Conservation (phyloP, 768 basidiomycete species). For the Cystobasidium onofrii region DNA sequence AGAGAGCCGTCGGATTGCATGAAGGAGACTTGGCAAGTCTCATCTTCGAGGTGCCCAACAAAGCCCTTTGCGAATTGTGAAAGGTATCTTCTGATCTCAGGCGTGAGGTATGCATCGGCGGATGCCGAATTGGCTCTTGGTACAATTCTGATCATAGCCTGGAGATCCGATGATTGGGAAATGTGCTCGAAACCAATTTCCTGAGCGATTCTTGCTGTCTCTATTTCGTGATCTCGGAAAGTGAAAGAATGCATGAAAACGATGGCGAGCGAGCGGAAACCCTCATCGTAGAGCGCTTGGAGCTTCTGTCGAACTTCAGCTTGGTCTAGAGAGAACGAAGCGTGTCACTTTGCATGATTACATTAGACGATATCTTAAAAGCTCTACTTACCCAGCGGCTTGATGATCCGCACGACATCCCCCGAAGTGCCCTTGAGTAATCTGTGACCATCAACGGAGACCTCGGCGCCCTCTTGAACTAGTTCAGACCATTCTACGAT, state of each 20-base stretch:
- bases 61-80: constrained; percentile 87
- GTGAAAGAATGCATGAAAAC: constrained; percentile 79
- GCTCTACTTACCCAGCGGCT: constrained; percentile 37
- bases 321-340: constrained; percentile 60
- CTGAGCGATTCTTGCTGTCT: constrained; percentile 64
- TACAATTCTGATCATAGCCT: constrained; percentile 92
- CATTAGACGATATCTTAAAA: too few relatives aligned
- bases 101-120: constrained; percentile 90
- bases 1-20: constrained; percentile 92
- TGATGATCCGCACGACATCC: constrained; percentile 76
- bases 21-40: constrained; percentile 63
- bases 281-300: constrained; percentile 53
- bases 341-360: too few relatives aligned
- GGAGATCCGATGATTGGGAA: constrained; percentile 72
- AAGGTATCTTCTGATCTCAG: constrained; percentile 71
- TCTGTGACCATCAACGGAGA: constrained; percentile 45
- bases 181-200: constrained; percentile 81
- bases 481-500: constrained; percentile 71
- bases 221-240: constrained; percentile 62
- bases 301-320: constrained; percentile 56
- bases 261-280: constrained; percentile 80
- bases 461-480: constrained; percentile 27
- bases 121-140: constrained; percentile 85
- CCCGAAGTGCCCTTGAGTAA: constrained; percentile 75
- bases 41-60: constrained; percentile 56